Conservation (phyloP, 768 basidiomycete genomes). For the Lentinula edodes region DNA sequence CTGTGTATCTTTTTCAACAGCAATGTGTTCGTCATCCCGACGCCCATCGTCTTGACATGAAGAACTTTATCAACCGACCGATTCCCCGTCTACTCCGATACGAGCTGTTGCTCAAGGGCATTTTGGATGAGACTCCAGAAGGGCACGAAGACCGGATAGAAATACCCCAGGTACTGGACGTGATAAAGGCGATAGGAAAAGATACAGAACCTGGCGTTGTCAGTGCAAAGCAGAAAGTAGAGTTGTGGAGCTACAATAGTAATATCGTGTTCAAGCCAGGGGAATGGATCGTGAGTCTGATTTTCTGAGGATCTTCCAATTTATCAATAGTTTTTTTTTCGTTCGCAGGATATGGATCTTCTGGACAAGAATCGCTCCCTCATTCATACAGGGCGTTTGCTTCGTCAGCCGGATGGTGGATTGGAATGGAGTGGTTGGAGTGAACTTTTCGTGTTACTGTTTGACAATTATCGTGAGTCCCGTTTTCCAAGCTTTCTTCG, state of each 20-base stretch:
- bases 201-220: constrained; percentile 84
- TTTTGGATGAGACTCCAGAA: constrained; percentile 68
- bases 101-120: constrained; percentile 67
- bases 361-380: constrained; percentile 77
- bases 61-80: constrained; percentile 88
- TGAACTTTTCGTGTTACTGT: constrained; percentile 84
- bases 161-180: constrained; percentile 82
- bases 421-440: constrained; percentile 88
- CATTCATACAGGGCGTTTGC: constrained; percentile 76
- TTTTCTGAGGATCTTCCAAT: too few species aligned
- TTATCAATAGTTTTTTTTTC: too few species aligned
- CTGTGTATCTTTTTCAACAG: too few species aligned
- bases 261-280: constrained; percentile 77
- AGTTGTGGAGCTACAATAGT: constrained; percentile 81
- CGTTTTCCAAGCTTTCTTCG: constrained; percentile 1
- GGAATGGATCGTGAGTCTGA: constrained; percentile 50
- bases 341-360: constrained; percentile 65
- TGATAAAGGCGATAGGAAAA: constrained; percentile 82
- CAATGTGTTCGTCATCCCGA: constrained; percentile 53
- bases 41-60: constrained; percentile 80
- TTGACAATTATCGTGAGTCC: constrained; percentile 87
- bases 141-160: constrained; percentile 77
- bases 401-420: constrained; percentile 78
- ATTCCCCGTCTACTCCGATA: constrained; percentile 89
- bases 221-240: constrained; percentile 83